Evolutionary conservation across 2,329 filamentous ascomycete genomes (phyloP), one percentile per base, ranked within the genome.

Genomic region (Cladophialophora carrionii): DNA sequence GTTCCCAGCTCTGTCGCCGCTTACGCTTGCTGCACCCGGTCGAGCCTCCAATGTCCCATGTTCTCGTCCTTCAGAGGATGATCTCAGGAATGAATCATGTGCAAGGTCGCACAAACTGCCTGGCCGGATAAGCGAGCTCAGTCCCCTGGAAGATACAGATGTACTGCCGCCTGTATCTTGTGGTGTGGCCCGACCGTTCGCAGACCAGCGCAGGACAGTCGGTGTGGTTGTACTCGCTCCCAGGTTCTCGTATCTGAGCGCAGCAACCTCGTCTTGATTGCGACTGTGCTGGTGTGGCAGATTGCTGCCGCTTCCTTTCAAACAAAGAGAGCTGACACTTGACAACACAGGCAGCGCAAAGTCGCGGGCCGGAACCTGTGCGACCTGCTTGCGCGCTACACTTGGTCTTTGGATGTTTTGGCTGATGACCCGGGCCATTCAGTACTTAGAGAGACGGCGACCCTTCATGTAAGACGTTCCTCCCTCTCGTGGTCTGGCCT

Each of bases 261-360:
- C 26, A 29, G 37, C 41, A 53, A 14, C 31, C 52, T n/a, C 46
- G 55, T 65, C 63, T 22, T 32, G 12, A 64, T 57, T 34, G 46
- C 37, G 20, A 54, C 63, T 17, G 49, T 34, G 22, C 6, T 57
- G n/a, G 54, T 49, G 51, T 48, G 57, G 26, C 58, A 26, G 43
- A 22, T 26, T 57, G 43, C 54, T 54, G 34, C 48, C 48, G 17
- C 29, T 29, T 57, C 31, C 34, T 55, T 61, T 52, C 65, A 67
- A 54, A 67, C 65, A 67, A 67, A 61, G 54, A 62, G 52, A 53
- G 57, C 57, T 32, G 48, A 57, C 57, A 48, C n/a, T 53, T 17
- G 12, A 54, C 41, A n/a, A 48, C 43, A 52, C 57, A 51, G 24
- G 46, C 17, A 52, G n/a, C 22, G 52, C 31, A 51, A 58, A 49